phyloP scores from a whole-genome alignment of 164 flowering plant species.

The Vitis labrusca region DNA sequence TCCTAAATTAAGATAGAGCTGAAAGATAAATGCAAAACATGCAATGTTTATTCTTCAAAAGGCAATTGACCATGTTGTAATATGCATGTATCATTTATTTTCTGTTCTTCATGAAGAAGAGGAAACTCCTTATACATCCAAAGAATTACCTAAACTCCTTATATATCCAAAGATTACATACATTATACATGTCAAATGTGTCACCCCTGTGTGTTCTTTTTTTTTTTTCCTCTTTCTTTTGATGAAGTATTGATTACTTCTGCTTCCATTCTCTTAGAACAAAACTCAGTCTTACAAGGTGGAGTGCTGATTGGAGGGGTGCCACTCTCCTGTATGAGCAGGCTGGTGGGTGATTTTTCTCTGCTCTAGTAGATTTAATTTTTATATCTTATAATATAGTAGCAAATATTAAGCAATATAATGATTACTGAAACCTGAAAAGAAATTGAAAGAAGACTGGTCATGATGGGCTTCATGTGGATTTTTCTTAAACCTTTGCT shows the following conservation, averaged over 20 bases:
- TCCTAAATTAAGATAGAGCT: too few species aligned
- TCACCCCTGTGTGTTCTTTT: background rate
- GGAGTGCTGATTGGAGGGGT: constrained; percentile 95
- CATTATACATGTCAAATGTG: background rate
- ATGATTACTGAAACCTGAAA: background rate
- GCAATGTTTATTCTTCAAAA: too few species aligned
- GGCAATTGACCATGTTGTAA: too few species aligned
- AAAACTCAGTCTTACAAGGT: constrained; percentile 80
- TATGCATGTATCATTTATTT: too few species aligned
- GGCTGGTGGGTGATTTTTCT: constrained; percentile 57
- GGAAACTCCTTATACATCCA: too few species aligned
- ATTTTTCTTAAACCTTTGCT: constrained; percentile 1
- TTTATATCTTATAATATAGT: background rate
- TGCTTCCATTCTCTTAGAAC: constrained; percentile 44
- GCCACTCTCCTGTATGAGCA: constrained; percentile 83
- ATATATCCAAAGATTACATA: too few species aligned
- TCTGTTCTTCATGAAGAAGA: too few species aligned
- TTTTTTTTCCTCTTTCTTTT: background rate
- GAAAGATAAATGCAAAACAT: too few species aligned
- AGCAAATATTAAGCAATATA: background rate
- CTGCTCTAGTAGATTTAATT: background rate
- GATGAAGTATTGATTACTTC: background rate
- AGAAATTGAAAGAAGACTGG: background rate
- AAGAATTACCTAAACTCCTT: too few species aligned
- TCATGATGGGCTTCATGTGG: background rate